Base-by-base conservation (phyloP, 768 basidiomycete genomes). In the Pulveroboletus frians region DNA sequence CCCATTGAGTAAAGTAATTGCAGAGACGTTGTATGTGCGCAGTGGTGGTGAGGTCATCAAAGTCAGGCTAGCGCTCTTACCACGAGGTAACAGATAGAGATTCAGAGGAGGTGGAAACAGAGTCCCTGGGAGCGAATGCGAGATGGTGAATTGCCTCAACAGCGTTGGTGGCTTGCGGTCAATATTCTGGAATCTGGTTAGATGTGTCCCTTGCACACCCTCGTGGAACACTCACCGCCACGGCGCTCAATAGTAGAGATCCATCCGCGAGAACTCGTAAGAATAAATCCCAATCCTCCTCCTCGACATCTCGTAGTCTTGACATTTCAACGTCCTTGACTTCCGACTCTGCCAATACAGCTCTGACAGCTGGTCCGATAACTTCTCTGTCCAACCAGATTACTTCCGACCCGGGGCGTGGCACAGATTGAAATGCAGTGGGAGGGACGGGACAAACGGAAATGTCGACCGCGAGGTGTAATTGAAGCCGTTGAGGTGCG, bases 81-180 rank as follows among this genome's bases (percentile, higher is more conserved):
- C 68, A 57, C 71, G 72, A 29, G 80, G 80, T 35, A 86, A 65
- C 43, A 83, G 51, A 54, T 76, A 76, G 11, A 86, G 70, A 57
- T 79, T 72, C 13, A 64, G 63, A 26, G 83, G 84, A 40, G 70
- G 69, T 13, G 60, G 62, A 43, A 75, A 71, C 36, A 85, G 69
- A 14, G 75, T 62, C 10, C 69, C 69, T 14, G 83, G 75, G 14
- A 71, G 72, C 1, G 80, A 78, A 49, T 87, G 83, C 39, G 88
- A 80, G 17, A 92, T 68, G 3, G 79, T 82, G 65, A 89, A 87
- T 51, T 85, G 83, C 59, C 77, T 80, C 26, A 92, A 72, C 3
- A 92, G 73, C 3, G 88, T 91, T 9, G 93, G 93, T 7, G 93
- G 93, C 56, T 85, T 79, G 14, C 87, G 76, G 61, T 95, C 92